Base-by-base conservation (phyloP, 2,329 filamentous ascomycete genomes). In the Zymoseptoria ardabiliae region DNA sequence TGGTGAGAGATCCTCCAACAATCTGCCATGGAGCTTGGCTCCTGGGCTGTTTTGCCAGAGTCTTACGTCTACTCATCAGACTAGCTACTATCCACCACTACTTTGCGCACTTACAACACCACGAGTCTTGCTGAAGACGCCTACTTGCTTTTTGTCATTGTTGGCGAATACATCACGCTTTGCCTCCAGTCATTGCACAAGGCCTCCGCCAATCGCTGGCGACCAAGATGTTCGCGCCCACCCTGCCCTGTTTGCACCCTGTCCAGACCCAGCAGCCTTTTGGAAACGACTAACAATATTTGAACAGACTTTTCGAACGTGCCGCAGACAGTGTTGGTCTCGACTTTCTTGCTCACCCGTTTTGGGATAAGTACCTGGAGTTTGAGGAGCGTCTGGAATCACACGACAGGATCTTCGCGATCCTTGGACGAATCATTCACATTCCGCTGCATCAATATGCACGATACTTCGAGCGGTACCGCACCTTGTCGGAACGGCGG, bases 301-400 rank as follows among this genome's bases (percentile, higher is more conserved):
- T 55, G 45, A 54, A 58, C 68, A 99, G 94, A 67, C 83, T 97
- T 8, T 97, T 97, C 72, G 93, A 99, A 73, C 89, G 94, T 66
- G 94, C 89, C 63, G 89, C 91, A 25, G 82, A 83, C 28, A 87
- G 84, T 68, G 91, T 96, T 49, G 94, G 94, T 17, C 82, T 97
- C 19, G 94, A 99, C 75, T 99, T 96, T 72, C 81, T 96, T 28
- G 88, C 92, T 2, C 91, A 97, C 72, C 91, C 91, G 1, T 97
- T 99, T 77, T 99, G 94, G 94, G 94, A 99, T 75, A 97, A 96
- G 76, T 99, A 96, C 71, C 85, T 99, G 64, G 94, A 97, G 72
- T 97, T 95, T 70, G 94, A 97, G 73, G 92, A 97, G 73, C 88
- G 92, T 1, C 81, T 93, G 62, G 91, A 96, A 69, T 85, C 88